These are phyloP conservation scores for Colletotrichum acutatum DNA, from an alignment of 2,329 filamentous ascomycete species.

Conservation along the genomic window DNA sequence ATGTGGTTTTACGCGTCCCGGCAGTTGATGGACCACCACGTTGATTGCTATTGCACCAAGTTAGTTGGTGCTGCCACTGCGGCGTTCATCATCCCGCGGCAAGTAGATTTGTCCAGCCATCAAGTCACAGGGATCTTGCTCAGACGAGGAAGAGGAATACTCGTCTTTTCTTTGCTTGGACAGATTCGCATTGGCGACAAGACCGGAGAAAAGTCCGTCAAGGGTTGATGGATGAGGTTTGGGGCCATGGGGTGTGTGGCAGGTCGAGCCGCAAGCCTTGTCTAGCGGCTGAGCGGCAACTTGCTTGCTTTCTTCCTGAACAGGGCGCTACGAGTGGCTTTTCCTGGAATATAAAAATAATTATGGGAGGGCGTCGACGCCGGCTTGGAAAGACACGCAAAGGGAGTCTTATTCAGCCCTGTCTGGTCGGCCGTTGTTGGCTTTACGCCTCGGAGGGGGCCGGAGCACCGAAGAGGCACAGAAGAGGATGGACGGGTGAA, in stretches of 20 bases:
- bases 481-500: not conserved
- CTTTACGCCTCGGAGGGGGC: conserved; percentile 6
- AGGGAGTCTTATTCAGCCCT: not conserved
- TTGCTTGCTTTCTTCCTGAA: not conserved
- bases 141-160: not conserved
- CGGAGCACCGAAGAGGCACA: not conserved
- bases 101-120: not conserved
- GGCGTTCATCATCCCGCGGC: not conserved
- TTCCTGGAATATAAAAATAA: not conserved
- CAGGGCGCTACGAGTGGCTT: not conserved
- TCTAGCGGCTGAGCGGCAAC: not conserved
- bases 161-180: not conserved
- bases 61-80: not conserved
- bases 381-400: not conserved
- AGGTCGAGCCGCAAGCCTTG: conserved; percentile 21
- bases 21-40: not conserved
- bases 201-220: not conserved
- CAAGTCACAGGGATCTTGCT: not conserved
- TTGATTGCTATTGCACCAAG: not conserved
- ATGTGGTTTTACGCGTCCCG: not conserved
- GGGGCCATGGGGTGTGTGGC: not conserved
- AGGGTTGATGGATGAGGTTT: not conserved
- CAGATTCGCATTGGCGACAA: not conserved
- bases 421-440: conserved; percentile 3
- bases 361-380: not conserved